Evolutionary conservation across 371 early-diverging fungal genomes (phyloP).

Genomic region (Mucor velutinosus): DNA sequence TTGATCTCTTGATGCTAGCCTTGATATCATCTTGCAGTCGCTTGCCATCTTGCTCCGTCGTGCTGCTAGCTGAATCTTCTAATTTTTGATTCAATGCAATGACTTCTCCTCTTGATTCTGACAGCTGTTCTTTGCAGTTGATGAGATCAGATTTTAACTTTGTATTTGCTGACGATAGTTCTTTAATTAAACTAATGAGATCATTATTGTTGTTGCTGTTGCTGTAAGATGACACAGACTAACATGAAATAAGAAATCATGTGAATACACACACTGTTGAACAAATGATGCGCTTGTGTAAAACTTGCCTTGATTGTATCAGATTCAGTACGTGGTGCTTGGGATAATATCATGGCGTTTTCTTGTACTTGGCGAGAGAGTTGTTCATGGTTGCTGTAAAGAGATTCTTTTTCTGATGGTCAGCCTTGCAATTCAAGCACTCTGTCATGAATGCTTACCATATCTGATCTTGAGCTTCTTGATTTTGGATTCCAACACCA

Average conservation of each 20-base stretch:
- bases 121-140: conserved; percentile 37
- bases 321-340: not conserved
- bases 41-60: too few species aligned
- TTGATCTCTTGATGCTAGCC: not conserved
- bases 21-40: conserved; percentile 13
- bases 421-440: too few species aligned
- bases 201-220: conserved; percentile 12
- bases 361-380: conserved; percentile 20
- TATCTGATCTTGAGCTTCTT: conserved; percentile 35
- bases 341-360: not conserved
- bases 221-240: conserved; percentile 11
- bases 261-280: not conserved
- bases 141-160: conserved; percentile 43
- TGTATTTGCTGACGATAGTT: conserved; percentile 43
- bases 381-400: conserved; percentile 20
- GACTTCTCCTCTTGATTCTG: conserved; percentile 39
- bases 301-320: not conserved
- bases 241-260: not conserved
- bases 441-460: conserved; percentile 11
- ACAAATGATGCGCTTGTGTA: not conserved
- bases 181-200: conserved; percentile 39
- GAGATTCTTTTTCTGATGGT: conserved; percentile 10
- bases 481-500: conserved; percentile 33
- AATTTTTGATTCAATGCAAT: conserved; percentile 19
- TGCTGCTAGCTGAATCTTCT: not conserved